Evolutionary conservation across 371 early-diverging fungal species (phyloP), one percentile per base, ranked within the genome.

Genomic region (Rhizopus sp.): DNA sequence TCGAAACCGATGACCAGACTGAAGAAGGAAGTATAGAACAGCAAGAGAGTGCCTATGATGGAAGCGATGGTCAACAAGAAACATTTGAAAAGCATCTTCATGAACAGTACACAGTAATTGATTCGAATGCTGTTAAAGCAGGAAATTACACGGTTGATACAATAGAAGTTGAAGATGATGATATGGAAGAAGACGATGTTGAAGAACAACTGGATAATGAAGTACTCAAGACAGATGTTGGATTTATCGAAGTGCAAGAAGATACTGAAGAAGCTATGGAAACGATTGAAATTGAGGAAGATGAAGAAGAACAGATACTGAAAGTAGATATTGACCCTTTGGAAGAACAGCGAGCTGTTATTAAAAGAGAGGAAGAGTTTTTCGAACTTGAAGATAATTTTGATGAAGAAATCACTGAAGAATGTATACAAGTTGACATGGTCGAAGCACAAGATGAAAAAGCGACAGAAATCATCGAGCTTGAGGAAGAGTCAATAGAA

Each of bases 231-330:
- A 23, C 23, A 23, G 2, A 23, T 23, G 23, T 23, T 23, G 23
- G 23, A 23, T 23, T 23, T 23, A 23, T 23, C 2, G 23, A 23
- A 23, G 23, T 23, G 23, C 23, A 23, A 23, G 23, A 23, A 23
- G 23, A 23, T 23, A 23, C 23, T 23, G 41, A 41, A n/a, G 41
- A 41, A 41, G 7, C 16, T 6, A 5, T 53, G 10, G 54, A 53
- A 42, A 53, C 44, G 30, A 41, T 41, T 5, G 42, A 40, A n/a
- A 15, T 41, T 31, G 54, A 53, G n/a, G 54, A 41, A 16, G 29
- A n/a, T 8, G 44, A n/a, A 1, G 44, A 23, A 23, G 23, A 23
- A 23, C 8, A 10, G 44, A 30, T 31, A 5, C 29, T 40, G 44
- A 42, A 31, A 4, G 33, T 53, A 7, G 42, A 33, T n/a, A 38